phyloP scores from a whole-genome alignment of 139 green algal species.

The Yamagishiella unicocca region DNA sequence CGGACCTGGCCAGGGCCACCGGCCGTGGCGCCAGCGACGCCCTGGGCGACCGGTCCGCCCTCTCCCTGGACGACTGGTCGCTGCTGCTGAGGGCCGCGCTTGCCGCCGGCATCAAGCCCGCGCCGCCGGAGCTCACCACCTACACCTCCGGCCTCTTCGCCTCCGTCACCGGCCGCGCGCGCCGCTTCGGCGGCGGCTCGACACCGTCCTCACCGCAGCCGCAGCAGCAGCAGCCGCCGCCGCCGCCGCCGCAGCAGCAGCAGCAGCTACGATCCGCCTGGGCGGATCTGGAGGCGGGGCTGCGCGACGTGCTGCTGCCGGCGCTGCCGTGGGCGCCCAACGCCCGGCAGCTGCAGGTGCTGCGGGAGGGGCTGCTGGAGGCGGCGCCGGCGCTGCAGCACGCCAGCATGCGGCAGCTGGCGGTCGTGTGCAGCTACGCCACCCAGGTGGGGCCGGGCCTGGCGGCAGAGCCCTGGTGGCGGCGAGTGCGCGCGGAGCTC shows the following conservation, averaged over 20 bases:
- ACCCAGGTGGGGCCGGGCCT: neutral
- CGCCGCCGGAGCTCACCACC: neutral
- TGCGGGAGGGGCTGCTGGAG: constrained; percentile 12
- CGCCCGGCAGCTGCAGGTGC: neutral
- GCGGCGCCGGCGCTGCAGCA: neutral
- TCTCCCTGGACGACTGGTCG: neutral
- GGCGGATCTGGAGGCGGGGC: neutral
- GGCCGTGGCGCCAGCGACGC: neutral
- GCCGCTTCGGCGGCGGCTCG: too few relatives aligned
- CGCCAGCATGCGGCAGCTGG: constrained; percentile 6
- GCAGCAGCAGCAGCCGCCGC: too few relatives aligned
- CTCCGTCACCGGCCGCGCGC: neutral
- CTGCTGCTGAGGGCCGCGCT: neutral
- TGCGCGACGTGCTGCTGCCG: constrained; percentile 16
- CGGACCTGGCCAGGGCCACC: neutral
- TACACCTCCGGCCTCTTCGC: too few relatives aligned
- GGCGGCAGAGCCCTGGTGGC: neutral
- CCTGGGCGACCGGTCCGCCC: too few relatives aligned
- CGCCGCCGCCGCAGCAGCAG: too few relatives aligned
- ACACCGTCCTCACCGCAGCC: too few relatives aligned
- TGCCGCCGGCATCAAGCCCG: too few relatives aligned
- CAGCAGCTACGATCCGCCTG: neutral
- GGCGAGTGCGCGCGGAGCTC: neutral
- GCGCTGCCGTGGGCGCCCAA: constrained; percentile 9
- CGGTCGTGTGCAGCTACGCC: neutral